Evolutionary conservation across 768 basidiomycete species (phyloP), one percentile per base, ranked within the genome.

Genomic region (Mycena chlorophos): DNA sequence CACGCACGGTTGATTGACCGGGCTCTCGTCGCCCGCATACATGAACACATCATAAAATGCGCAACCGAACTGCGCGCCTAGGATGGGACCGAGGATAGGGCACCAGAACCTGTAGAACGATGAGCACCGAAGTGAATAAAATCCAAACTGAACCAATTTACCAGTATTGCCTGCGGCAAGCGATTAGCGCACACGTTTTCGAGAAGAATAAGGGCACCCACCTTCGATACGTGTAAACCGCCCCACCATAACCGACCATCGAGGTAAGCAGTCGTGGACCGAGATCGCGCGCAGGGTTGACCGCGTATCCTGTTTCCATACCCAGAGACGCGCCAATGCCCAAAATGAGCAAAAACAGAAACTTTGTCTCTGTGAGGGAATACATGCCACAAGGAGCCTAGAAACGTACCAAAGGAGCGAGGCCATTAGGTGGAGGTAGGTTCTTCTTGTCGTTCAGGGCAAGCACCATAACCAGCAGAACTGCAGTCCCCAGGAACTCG

Each of bases 221-320:
- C 78, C 74, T 71, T 54, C 78, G 64, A 66, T 67, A 78, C 1
- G 72, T 74, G 70, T 73, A 81, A 17, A 78, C 82, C 37, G 76
- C 73, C 64, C 68, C 69, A 20, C 87, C 87, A 61, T 87, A 89
- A n/a, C 87, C 88, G 5, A 78, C 86, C 83, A 88, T 87, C 4
- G 86, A 78, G 1, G 85, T 87, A 65, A 88, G 67, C 29, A 89
- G 61, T 8, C 87, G 30, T 16, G 56, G 56, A 5, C 47, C 56
- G 30, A 77, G 69, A 60, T 77, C 66, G 49, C 75, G 70, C 42
- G 74, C 73, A 12, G 75, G 74, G 51, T 78, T 78, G 14, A 77
- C 64, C 4, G 74, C 75, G 60, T 75, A 78, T 6, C 66, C 73
- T 0, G 88, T 89, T 66, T 89, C 75, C 77, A 85, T 79, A 3